Evolutionary conservation across 208 protist genomes (phyloP).

Genomic region (Angomonas ambiguus): DNA sequence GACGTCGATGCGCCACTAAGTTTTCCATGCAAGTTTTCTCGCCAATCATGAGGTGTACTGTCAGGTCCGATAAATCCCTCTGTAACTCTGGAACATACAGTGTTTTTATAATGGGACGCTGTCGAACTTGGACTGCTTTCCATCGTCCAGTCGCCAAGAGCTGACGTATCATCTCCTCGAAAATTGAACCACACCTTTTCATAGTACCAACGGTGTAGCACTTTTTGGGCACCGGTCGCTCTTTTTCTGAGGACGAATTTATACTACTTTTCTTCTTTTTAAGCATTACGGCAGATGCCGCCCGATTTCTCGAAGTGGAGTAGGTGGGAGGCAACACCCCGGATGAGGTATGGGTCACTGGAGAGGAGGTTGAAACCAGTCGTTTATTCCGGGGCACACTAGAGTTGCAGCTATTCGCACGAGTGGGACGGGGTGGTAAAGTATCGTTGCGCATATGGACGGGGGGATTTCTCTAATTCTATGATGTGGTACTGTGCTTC

Average conservation of each 20-base stretch:
- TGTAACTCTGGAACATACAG: constrained; percentile 29
- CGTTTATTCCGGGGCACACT: neutral
- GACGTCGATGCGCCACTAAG: constrained; percentile 40
- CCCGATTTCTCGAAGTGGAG: neutral
- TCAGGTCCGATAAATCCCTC: constrained; percentile 27
- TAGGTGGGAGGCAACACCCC: neutral
- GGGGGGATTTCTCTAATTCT: too few relatives aligned
- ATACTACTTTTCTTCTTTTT: neutral
- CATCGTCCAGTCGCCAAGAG: constrained; percentile 48
- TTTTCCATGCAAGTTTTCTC: constrained; percentile 64
- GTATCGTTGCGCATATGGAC: too few relatives aligned
- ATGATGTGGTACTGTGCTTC: neutral
- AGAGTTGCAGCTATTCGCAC: neutral
- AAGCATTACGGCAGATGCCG: neutral
- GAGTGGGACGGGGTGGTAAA: too few relatives aligned
- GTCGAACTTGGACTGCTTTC: constrained; percentile 28
- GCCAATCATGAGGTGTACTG: constrained; percentile 56
- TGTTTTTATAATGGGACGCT: constrained; percentile 20
- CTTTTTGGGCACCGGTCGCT: constrained; percentile 1
- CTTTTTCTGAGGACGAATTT: neutral
- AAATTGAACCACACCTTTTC: constrained; percentile 64
- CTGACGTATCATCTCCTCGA: constrained; percentile 69
- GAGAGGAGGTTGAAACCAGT: too few relatives aligned
- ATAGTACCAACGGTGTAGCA: constrained; percentile 55
- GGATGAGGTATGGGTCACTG: neutral